Base-by-base conservation (phyloP, 108 stramenopile genomes). In the Stephanodiscus triporus region DNA sequence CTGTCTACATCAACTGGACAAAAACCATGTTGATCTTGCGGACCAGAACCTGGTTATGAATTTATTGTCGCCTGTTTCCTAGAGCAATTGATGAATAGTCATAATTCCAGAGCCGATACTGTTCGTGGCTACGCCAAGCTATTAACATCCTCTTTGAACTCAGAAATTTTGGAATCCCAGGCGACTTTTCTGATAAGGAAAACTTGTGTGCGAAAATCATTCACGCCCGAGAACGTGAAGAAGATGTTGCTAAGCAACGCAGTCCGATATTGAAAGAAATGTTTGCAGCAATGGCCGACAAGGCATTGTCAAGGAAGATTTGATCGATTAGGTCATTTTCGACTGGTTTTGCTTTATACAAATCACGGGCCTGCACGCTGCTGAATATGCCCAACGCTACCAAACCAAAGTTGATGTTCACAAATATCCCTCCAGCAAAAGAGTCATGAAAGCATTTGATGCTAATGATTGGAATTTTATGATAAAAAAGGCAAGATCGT, bases 361-460 rank as follows among this genome's bases (percentile, higher is more conserved):
- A n/a, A n/a, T n/a, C n/a, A n/a, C n/a, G n/a, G n/a, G n/a, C n/a
- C n/a, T n/a, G n/a, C n/a, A n/a, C n/a, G n/a, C n/a, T n/a, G n/a
- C n/a, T n/a, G n/a, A n/a, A n/a, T n/a, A n/a, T n/a, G n/a, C n/a
- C n/a, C n/a, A n/a, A n/a, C n/a, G n/a, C 5, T 37, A 29, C 0
- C 3, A 26, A 20, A 68, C 30, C 30, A 68, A 36, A 36, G 32
- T 34, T 5, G 53, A 68, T 19, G 9, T 19, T n/a, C 68, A 68
- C 19, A 1, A 20, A 14, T 69, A 69, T 38, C 53, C 55, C 23
- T 38, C 36, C 9, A 56, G 68, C 4, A 56, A 27, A 10, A 13
- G 23, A 40, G 68, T 69, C 0, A 69, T 40, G 20, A 69, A 69
- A 23, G 32, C 68, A 22, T 26, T 69, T 24, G 20, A 7, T 24